Conservation (phyloP, 2,329 filamentous ascomycete species). For the Claviceps sp. region DNA sequence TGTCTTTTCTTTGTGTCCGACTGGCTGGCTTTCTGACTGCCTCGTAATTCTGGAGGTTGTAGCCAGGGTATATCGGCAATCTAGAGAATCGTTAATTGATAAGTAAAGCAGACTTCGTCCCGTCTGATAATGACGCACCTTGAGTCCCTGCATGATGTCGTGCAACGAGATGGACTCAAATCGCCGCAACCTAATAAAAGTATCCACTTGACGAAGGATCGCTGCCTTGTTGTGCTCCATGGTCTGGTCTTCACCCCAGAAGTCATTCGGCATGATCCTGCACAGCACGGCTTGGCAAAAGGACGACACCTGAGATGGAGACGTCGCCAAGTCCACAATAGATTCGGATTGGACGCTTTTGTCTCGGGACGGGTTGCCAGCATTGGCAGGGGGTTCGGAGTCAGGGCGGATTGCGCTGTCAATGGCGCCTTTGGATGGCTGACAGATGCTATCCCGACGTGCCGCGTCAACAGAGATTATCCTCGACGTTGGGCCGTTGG, state of each 20-base stretch:
- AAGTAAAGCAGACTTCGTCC: background rate
- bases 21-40: constrained; percentile 44
- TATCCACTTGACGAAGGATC: constrained; percentile 58
- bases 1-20: constrained; percentile 63
- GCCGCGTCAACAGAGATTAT: background rate
- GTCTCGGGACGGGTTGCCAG: no score
- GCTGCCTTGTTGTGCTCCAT: constrained; percentile 45
- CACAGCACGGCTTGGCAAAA: constrained; percentile 70
- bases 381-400: background rate
- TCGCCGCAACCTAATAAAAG: constrained; percentile 62
- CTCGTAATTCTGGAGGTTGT: constrained; percentile 32
- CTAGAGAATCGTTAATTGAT: constrained; percentile 25
- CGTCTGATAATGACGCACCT: constrained; percentile 34
- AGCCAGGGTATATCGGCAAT: constrained; percentile 63
- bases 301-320: constrained; percentile 57
- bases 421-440: background rate
- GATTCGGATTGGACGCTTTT: constrained; percentile 15
- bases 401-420: background rate
- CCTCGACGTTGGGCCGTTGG: background rate
- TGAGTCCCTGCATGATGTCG: constrained; percentile 61
- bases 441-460: background rate
- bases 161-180: constrained; percentile 75
- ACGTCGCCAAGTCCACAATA: constrained; percentile 56
- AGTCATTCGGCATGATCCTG: constrained; percentile 57
- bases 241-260: constrained; percentile 53